Percentiles rank a stretch among this genome's conserved stretches.
These are phyloP conservation scores for Ophiostoma ips DNA, from an alignment of 2,329 filamentous ascomycete species.

Conservation along the genomic window DNA sequence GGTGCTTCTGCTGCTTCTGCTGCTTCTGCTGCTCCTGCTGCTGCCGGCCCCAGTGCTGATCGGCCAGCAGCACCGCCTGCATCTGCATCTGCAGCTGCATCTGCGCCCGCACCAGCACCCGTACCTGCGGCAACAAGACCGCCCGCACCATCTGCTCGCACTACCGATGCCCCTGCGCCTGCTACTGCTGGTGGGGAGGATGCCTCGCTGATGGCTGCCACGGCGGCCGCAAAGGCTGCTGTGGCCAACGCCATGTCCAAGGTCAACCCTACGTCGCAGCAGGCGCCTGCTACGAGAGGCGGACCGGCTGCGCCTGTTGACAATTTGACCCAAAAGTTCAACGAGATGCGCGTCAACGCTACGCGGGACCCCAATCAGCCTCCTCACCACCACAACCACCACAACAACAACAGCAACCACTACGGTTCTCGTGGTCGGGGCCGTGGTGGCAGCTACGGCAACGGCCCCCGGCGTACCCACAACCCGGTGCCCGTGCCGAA, in stretches of 20 bases:
- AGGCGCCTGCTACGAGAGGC: conserved; percentile 56
- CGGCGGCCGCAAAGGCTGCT: conserved; percentile 59
- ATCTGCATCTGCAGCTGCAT: not conserved
- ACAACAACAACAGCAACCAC: not conserved
- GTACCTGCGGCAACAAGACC: not conserved
- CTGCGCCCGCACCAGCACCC: not conserved
- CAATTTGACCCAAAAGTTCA: conserved; percentile 59
- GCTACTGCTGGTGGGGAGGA: conserved; percentile 14
- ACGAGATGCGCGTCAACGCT: conserved; percentile 60
- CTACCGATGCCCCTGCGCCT: not conserved
- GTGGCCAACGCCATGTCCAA: conserved; percentile 35
- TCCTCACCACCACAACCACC: no score
- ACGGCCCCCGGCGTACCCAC: conserved; percentile 27
- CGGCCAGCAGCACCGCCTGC: not conserved
- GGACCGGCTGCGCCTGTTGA: conserved; percentile 33
- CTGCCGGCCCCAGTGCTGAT: conserved; percentile 23
- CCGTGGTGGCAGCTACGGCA: conserved; percentile 26
- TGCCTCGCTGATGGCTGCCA: conserved; percentile 48
- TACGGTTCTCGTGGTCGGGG: conserved; percentile 26
- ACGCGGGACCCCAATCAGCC: conserved; percentile 18
- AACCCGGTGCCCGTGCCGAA: conserved; percentile 77
- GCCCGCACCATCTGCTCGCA: not conserved
- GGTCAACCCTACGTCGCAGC: conserved; percentile 42
- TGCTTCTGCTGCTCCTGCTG: conserved; percentile 27
- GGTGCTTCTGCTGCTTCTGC: no score